Evolutionary conservation across 2,329 filamentous ascomycete species (phyloP).

Genomic region (Orbilia oligospora): DNA sequence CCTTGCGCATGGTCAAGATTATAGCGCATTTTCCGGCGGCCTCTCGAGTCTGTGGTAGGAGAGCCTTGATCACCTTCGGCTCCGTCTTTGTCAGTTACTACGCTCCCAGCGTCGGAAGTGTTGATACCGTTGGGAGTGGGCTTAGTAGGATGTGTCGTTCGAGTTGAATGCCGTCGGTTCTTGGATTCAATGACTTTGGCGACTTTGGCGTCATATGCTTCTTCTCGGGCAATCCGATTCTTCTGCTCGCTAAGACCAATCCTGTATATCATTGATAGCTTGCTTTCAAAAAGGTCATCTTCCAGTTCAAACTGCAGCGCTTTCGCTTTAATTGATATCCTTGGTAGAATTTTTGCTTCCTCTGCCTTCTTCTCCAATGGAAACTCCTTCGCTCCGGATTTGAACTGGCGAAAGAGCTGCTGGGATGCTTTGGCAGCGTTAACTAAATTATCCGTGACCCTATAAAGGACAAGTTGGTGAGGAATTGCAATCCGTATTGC

Average conservation of each 20-base stretch:
- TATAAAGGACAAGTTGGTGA: conserved; percentile 89
- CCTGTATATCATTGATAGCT: conserved; percentile 92
- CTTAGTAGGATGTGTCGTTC: conserved; percentile 31
- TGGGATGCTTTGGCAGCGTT: conserved; percentile 89
- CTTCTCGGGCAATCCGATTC: conserved; percentile 88
- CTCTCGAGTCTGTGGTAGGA: conserved; percentile 44
- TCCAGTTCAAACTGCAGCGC: conserved; percentile 92
- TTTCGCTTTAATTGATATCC: conserved; percentile 84
- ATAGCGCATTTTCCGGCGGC: conserved; percentile 72
- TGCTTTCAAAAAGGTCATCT: conserved; percentile 98
- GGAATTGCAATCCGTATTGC: conserved; percentile 90
- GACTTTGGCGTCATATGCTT: conserved; percentile 88
- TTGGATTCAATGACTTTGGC: conserved; percentile 85
- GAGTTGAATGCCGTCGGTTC: conserved; percentile 67
- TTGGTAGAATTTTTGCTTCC: conserved; percentile 86
- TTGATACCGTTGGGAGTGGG: conserved; percentile 52
- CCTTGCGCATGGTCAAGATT: conserved; percentile 82
- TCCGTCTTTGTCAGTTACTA: conserved; percentile 32
- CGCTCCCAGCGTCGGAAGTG: conserved; percentile 47
- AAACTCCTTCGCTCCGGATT: conserved; percentile 88
- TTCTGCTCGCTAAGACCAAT: conserved; percentile 89
- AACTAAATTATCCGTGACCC: conserved; percentile 91
- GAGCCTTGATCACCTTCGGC: conserved; percentile 30
- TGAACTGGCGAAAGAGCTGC: conserved; percentile 94
- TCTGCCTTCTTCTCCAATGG: conserved; percentile 88